These are phyloP conservation scores for Penicillium odoratum DNA, from an alignment of 495 filamentous ascomycete genomes.

Conservation along the genomic window DNA sequence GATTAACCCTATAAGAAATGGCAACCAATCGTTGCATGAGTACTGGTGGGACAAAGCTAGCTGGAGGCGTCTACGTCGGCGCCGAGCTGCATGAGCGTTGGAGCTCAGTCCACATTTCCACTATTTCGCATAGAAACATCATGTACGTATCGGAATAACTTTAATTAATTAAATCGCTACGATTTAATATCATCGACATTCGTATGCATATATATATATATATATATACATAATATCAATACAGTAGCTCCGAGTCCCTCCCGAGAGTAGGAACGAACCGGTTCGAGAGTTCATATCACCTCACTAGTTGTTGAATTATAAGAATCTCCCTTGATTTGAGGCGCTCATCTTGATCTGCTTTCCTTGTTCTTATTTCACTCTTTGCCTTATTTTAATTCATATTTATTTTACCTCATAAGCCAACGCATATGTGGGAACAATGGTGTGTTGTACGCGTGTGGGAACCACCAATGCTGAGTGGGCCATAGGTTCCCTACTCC, in stretches of 20 bases:
- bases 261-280: constrained; percentile 5
- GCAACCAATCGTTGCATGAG: background rate
- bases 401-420: background rate
- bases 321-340: too few species aligned
- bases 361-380: background rate
- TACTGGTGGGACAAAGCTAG: background rate
- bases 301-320: background rate
- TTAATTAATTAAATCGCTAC: background rate
- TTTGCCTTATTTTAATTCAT: background rate
- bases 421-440: constrained; percentile 4
- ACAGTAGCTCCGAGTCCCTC: constrained; percentile 4
- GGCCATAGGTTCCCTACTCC: background rate
- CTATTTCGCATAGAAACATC: background rate
- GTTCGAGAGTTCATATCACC: background rate
- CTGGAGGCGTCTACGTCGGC: background rate
- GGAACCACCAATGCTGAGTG: constrained; percentile 3
- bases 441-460: constrained; percentile 12
- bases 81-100: constrained; percentile 6
- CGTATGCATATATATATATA: background rate
- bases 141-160: background rate
- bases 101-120: background rate
- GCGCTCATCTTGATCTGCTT: background rate
- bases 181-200: background rate
- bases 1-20: background rate
- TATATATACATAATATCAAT: too few species aligned